Conservation (phyloP, 176 grass and related monocot genomes). For the Bromus sterilis region DNA sequence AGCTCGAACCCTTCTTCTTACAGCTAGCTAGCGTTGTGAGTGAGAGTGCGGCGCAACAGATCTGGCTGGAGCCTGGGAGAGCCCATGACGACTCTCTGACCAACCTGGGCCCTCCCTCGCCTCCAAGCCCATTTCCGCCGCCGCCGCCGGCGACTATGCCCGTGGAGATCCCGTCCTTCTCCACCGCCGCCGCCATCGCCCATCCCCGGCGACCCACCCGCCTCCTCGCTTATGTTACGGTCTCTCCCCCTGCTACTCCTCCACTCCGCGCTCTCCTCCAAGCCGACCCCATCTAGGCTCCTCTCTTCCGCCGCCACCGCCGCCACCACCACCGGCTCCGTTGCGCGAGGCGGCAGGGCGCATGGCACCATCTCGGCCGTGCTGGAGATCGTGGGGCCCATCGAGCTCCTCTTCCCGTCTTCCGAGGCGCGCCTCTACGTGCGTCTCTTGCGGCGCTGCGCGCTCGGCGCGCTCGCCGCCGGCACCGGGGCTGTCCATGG, state of each 20-base stretch:
- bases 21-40: background rate
- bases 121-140: conserved; percentile 14
- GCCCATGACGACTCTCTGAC: background rate
- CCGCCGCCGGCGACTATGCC: conserved; percentile 43
- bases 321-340: background rate
- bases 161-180: conserved; percentile 25
- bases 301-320: conserved; percentile 29
- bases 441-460: conserved; percentile 60
- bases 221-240: conserved; percentile 62
- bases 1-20: background rate
- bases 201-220: conserved; percentile 24
- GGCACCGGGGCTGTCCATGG: conserved; percentile 47
- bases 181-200: conserved; percentile 24
- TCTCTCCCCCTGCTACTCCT: conserved; percentile 40
- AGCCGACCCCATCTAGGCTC: conserved; percentile 34
- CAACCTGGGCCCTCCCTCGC: conserved; percentile 8
- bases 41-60: background rate
- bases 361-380: conserved; percentile 43
- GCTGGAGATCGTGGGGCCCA: conserved; percentile 65
- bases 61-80: background rate
- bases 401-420: conserved; percentile 53
- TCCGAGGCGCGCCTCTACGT: conserved; percentile 65
- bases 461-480: conserved; percentile 42
- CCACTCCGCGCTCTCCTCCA: conserved; percentile 31
- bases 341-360: background rate